Evolutionary conservation across 1,139 yeast species (phyloP).

Genomic region (Lodderomyces parapsilosis): DNA sequence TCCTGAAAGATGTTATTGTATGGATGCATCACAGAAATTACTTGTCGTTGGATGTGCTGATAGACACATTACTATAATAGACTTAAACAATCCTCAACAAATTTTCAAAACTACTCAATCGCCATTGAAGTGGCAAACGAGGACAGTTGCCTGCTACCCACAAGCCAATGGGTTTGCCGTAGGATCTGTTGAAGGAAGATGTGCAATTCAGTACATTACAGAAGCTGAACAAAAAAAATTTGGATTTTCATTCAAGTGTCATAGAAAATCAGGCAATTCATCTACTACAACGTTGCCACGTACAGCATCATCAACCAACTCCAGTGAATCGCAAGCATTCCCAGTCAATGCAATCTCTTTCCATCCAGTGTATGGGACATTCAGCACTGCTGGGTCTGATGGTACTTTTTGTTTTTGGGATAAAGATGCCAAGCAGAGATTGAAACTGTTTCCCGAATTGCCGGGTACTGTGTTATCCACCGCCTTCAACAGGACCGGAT

Average conservation of each 20-base stretch:
- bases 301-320: slow-evolving; percentile 17
- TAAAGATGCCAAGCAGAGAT: slow-evolving; percentile 84
- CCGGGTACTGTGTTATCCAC: slow-evolving; percentile 76
- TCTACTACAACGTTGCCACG: slow-evolving; percentile 34
- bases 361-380: slow-evolving; percentile 90
- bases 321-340: slow-evolving; percentile 58
- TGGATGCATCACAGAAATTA: slow-evolving; percentile 81
- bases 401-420: slow-evolving; percentile 97
- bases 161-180: slow-evolving; percentile 90
- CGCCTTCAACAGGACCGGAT: slow-evolving; percentile 80
- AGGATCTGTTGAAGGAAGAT: slow-evolving; percentile 93
- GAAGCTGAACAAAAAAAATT: slow-evolving; percentile 69
- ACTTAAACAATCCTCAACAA: slow-evolving; percentile 79
- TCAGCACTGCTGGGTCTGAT: slow-evolving; percentile 93
- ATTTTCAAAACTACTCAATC: slow-evolving; percentile 73
- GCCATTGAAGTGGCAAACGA: slow-evolving; percentile 91
- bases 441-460: slow-evolving; percentile 74
- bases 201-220: slow-evolving; percentile 93
- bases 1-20: slow-evolving; percentile 89
- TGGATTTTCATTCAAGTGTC: slow-evolving; percentile 94
- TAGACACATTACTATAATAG: slow-evolving; percentile 73
- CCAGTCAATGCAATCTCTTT: slow-evolving; percentile 79
- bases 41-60: slow-evolving; percentile 94
- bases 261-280: slow-evolving; percentile 54
- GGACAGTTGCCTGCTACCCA: slow-evolving; percentile 79